These are phyloP conservation scores for Neurospora sp. DNA, from an alignment of 495 filamentous ascomycete genomes.

Conservation along the genomic window DNA sequence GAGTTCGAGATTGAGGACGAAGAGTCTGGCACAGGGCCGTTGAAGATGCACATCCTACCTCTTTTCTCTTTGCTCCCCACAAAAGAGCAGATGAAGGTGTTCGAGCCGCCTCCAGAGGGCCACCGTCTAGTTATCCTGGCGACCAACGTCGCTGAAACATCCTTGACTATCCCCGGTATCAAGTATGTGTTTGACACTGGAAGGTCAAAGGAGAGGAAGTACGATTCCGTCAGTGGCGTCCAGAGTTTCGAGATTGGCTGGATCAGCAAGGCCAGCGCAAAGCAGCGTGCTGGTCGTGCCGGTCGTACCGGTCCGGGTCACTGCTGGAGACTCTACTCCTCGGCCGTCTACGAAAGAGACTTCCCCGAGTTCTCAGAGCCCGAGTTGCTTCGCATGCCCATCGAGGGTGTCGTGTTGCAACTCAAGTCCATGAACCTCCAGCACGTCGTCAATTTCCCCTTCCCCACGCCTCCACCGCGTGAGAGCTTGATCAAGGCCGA, in stretches of 20 bases:
- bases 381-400: slow-evolving; percentile 84
- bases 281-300: slow-evolving; percentile 86
- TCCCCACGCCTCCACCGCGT: slow-evolving; percentile 82
- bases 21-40: slow-evolving; percentile 46
- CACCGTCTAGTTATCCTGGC: slow-evolving; percentile 83
- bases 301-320: slow-evolving; percentile 94
- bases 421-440: slow-evolving; percentile 93
- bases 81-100: slow-evolving; percentile 87
- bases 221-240: slow-evolving; percentile 73
- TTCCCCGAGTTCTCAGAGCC: slow-evolving; percentile 80
- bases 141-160: slow-evolving; percentile 96
- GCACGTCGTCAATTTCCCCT: slow-evolving; percentile 91
- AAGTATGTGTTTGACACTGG: slow-evolving; percentile 93
- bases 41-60: slow-evolving; percentile 72
- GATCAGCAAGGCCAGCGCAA: slow-evolving; percentile 95
- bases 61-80: slow-evolving; percentile 92
- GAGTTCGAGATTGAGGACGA: slow-evolving; percentile 51
- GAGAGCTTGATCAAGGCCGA: slow-evolving; percentile 75
- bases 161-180: slow-evolving; percentile 91
- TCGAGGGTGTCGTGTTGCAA: slow-evolving; percentile 85
- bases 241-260: slow-evolving; percentile 92
- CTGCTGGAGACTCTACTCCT: slow-evolving; percentile 89
- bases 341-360: slow-evolving; percentile 84
- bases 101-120: slow-evolving; percentile 74
- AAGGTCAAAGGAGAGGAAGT: slow-evolving; percentile 81